A percentile compares a stretch with the other conserved stretches of the same genome.
These are phyloP conservation scores for Scalesia atractyloides DNA, from an alignment of 129 eudicot species.

Conservation along the genomic window DNA sequence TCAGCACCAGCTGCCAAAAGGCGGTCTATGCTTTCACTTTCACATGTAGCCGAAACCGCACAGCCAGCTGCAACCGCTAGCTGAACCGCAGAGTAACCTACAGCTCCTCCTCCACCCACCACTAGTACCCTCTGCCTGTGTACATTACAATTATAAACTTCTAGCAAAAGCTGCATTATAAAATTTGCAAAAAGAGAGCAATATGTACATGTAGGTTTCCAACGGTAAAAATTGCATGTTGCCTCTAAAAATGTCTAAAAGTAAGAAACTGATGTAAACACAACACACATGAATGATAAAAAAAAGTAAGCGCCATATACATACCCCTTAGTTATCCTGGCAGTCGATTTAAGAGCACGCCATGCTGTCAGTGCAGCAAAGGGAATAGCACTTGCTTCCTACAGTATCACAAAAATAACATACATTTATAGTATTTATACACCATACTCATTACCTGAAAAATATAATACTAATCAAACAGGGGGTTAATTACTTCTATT, in stretches of 20 bases:
- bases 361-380: slow-evolving; percentile 99
- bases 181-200: too few species aligned
- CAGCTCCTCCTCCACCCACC: slow-evolving; percentile 98
- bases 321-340: slow-evolving; percentile 82
- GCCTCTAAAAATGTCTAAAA: too few species aligned
- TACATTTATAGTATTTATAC: neutral
- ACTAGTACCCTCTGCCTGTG: slow-evolving; percentile 87
- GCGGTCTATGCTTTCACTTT: slow-evolving; percentile 77
- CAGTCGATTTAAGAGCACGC: slow-evolving; percentile 92
- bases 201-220: too few species aligned
- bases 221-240: too few species aligned
- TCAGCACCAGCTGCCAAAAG: slow-evolving; percentile 87
- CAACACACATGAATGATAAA: too few species aligned
- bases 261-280: too few species aligned
- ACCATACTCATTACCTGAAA: slow-evolving; percentile 1
- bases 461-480: slow-evolving; percentile 18
- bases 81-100: slow-evolving; percentile 90
- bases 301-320: slow-evolving; percentile 25
- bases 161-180: neutral
- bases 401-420: slow-evolving; percentile 28
- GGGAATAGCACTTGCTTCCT: slow-evolving; percentile 96
- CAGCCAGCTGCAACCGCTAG: slow-evolving; percentile 86
- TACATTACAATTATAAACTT: slow-evolving; percentile 3
- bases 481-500: neutral
- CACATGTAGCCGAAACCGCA: slow-evolving; percentile 85